Percentiles rank a stretch among this genome's conserved stretches.
Conservation (phyloP, 495 filamentous ascomycete genomes). For the Neurospora sp. region DNA sequence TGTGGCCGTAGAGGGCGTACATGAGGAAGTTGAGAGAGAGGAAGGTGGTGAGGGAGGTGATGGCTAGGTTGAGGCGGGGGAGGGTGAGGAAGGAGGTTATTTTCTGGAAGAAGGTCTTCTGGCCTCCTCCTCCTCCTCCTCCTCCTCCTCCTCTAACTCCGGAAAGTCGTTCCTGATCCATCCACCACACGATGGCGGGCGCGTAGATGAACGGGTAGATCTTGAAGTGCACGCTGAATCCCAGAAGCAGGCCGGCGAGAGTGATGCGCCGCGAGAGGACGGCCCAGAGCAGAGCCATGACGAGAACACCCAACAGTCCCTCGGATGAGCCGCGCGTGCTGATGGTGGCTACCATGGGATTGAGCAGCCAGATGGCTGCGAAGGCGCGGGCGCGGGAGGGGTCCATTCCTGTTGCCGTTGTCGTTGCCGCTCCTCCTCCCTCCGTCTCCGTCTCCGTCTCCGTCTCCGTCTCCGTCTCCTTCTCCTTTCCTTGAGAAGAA, state of each 20-base stretch:
- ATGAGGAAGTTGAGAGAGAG: slow-evolving; percentile 60
- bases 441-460: not conserved
- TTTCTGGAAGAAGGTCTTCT: not conserved
- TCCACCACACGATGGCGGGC: slow-evolving; percentile 75
- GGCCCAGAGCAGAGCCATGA: slow-evolving; percentile 74
- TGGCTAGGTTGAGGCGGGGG: slow-evolving; percentile 48
- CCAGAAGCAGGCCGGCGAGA: slow-evolving; percentile 68
- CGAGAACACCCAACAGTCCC: slow-evolving; percentile 75
- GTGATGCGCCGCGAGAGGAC: slow-evolving; percentile 46
- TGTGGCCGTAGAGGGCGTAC: slow-evolving; percentile 59
- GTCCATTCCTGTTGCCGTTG: slow-evolving; percentile 13
- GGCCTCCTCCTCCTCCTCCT: too few relatives aligned
- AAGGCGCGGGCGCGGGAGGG: slow-evolving; percentile 52
- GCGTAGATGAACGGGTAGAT: slow-evolving; percentile 98
- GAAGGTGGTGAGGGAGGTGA: slow-evolving; percentile 62
- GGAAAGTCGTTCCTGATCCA: slow-evolving; percentile 46
- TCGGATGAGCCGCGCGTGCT: slow-evolving; percentile 90
- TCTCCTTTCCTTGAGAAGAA: not conserved
- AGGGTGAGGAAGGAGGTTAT: slow-evolving; percentile 49
- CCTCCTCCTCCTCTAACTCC: not conserved
- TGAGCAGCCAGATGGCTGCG: slow-evolving; percentile 82
- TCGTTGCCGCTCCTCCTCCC: not conserved
- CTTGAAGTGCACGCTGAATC: slow-evolving; percentile 88
- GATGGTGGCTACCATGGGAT: slow-evolving; percentile 96
- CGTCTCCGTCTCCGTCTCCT: not conserved